phyloP scores from a whole-genome alignment of 2,329 filamentous ascomycete genomes.

The Penicillium sp. region DNA sequence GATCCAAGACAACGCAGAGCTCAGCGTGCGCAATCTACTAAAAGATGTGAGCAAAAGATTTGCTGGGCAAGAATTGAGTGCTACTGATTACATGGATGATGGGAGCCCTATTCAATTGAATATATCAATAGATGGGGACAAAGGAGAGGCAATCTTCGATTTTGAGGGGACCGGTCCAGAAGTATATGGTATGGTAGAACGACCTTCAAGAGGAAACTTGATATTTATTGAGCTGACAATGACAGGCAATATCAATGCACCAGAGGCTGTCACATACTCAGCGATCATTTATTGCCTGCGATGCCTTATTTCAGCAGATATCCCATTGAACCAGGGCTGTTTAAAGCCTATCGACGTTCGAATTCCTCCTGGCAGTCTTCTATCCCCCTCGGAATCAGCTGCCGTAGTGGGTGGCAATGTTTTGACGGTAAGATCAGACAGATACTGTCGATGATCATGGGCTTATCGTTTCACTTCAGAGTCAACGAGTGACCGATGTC shows the following conservation, averaged over 20 bases:
- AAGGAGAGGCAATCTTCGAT: constrained; percentile 71
- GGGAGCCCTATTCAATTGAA: constrained; percentile 72
- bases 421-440: constrained; percentile 61
- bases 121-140: constrained; percentile 64
- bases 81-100: constrained; percentile 79
- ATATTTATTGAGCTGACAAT: neutral
- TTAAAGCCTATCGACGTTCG: constrained; percentile 67
- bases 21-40: constrained; percentile 66
- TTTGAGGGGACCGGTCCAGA: constrained; percentile 74
- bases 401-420: constrained; percentile 79
- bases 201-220: neutral
- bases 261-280: constrained; percentile 72
- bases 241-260: constrained; percentile 69
- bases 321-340: constrained; percentile 80
- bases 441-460: neutral
- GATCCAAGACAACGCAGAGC: constrained; percentile 74
- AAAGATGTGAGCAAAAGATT: constrained; percentile 65
- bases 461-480: constrained; percentile 8
- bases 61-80: constrained; percentile 59
- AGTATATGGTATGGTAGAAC: constrained; percentile 41
- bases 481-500: constrained; percentile 53
- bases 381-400: constrained; percentile 68
- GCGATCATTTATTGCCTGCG: constrained; percentile 80
- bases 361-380: constrained; percentile 68
- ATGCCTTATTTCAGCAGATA: constrained; percentile 71